Evolutionary conservation across 208 protist genomes (phyloP), one percentile per base, ranked within the genome.

Genomic region (Acanthamoeba triangularis): DNA sequence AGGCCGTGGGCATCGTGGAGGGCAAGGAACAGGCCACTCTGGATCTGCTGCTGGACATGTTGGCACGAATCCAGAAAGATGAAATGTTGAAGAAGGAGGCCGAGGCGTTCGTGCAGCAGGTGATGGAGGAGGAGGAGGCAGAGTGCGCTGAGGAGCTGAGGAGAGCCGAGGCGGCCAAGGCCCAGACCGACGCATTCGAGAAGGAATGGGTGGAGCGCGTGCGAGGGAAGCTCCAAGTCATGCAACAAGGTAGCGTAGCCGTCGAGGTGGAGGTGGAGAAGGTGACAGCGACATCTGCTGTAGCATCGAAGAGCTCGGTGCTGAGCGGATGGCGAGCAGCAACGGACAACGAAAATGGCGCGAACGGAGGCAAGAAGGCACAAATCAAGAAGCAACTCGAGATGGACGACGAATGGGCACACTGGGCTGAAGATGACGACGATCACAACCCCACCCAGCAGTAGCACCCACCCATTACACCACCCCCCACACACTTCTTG

Each of bases 361-460:
- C 23, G 65, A 72, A 28, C 5, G 20, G 0, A 7, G 30, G 8
- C 33, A 78, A 78, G 69, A 35, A 8, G 69, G 69, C 69, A 16
- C 28, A 78, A 44, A 78, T 78, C 69, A 78, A 44, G 69, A 16
- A 44, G 69, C n/a, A 35, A 25, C 69, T 78, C n/a, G 10, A 78
- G 69, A 35, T 78, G n/a, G 69, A 78, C 37, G 69, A 78, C 8
- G 69, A 78, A 44, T 78, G 69, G 69, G 69, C 69, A 30, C 69
- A 78, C 6, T 78, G 69, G 69, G 69, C 69, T n/a, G 69, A 78
- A 35, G 69, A 78, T 78, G 69, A 78, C 20, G 69, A 78, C 20
- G 65, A 72, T n/a, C 13, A 54, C 14, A 18, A 0, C 14, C 14
- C 49, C 49, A 54, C 7, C 49, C 0, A 54, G 65, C 65, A 28